Conservation (phyloP, 1,284 basidiomycete species). For the Cutaneotrichosporon sp. region DNA sequence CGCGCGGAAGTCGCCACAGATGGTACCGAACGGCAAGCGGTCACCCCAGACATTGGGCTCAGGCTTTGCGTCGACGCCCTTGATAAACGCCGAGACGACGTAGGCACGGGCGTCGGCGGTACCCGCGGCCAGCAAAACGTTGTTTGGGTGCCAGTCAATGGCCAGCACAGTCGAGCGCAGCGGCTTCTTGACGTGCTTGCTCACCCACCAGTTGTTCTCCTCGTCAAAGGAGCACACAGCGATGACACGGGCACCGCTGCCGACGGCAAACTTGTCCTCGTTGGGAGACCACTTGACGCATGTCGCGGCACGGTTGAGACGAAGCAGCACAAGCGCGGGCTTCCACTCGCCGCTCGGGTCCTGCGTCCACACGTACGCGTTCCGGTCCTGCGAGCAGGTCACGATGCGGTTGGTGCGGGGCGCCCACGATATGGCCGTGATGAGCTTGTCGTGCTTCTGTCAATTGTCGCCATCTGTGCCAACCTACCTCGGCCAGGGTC, state of each 20-base stretch:
- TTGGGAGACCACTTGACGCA: slow-evolving; percentile 93
- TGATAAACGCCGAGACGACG: slow-evolving; percentile 98
- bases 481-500: slow-evolving; percentile 72
- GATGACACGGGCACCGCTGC: slow-evolving; percentile 88
- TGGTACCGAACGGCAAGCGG: slow-evolving; percentile 92
- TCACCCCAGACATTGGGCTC: slow-evolving; percentile 91
- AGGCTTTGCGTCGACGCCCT: slow-evolving; percentile 96
- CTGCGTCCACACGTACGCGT: slow-evolving; percentile 97
- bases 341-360: slow-evolving; percentile 76
- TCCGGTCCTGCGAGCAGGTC: slow-evolving; percentile 95
- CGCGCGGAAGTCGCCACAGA: slow-evolving; percentile 88
- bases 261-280: slow-evolving; percentile 98
- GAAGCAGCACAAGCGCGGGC: slow-evolving; percentile 90
- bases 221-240: slow-evolving; percentile 91
- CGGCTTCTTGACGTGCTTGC: slow-evolving; percentile 95
- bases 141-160: slow-evolving; percentile 97
- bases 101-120: slow-evolving; percentile 92
- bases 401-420: slow-evolving; percentile 94
- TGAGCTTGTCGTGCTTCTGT: slow-evolving; percentile 87
- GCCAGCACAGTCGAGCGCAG: slow-evolving; percentile 86
- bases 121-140: slow-evolving; percentile 88
- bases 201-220: slow-evolving; percentile 99
- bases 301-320: slow-evolving; percentile 94
- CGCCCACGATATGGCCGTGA: slow-evolving; percentile 99
- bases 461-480: slow-evolving; percentile 20